Conservation (phyloP, 2,329 filamentous ascomycete genomes). For the Talaromyces sp. region DNA sequence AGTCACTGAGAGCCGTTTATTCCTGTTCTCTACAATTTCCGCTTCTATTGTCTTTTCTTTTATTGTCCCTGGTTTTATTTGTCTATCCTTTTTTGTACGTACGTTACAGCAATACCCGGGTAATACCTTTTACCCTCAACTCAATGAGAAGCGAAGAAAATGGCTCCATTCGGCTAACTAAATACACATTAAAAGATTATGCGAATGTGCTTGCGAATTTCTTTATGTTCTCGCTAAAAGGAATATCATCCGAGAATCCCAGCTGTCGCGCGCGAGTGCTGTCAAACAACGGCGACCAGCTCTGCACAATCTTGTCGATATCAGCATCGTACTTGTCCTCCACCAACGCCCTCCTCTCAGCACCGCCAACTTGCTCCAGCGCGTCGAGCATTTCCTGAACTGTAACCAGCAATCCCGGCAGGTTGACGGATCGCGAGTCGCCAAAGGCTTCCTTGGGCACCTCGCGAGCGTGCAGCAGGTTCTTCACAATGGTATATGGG, state of each 20-base stretch:
- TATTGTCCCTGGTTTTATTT: neutral
- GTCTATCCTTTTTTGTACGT: neutral
- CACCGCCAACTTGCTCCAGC: slow-evolving; percentile 51
- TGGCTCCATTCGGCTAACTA: neutral
- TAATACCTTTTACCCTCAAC: neutral
- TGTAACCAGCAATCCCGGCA: slow-evolving; percentile 53
- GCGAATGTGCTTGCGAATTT: slow-evolving; percentile 31
- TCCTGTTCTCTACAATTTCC: neutral
- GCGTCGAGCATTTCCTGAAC: slow-evolving; percentile 59
- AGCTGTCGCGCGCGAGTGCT: slow-evolving; percentile 48
- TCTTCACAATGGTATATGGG: slow-evolving; percentile 50
- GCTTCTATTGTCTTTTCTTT: neutral
- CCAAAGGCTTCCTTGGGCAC: slow-evolving; percentile 49
- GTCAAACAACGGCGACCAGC: slow-evolving; percentile 57
- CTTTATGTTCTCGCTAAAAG: slow-evolving; percentile 36
- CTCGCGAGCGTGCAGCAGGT: slow-evolving; percentile 48
- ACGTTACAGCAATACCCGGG: neutral
- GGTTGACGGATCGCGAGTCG: slow-evolving; percentile 47
- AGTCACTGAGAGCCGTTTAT: neutral
- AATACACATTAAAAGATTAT: slow-evolving; percentile 10
- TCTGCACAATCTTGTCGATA: slow-evolving; percentile 54
- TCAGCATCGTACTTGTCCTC: slow-evolving; percentile 51
- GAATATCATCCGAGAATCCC: slow-evolving; percentile 37
- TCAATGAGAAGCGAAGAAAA: neutral
- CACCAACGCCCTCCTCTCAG: slow-evolving; percentile 49